Conservation (phyloP, 306 rosid species). For the Parietaria judaica region DNA sequence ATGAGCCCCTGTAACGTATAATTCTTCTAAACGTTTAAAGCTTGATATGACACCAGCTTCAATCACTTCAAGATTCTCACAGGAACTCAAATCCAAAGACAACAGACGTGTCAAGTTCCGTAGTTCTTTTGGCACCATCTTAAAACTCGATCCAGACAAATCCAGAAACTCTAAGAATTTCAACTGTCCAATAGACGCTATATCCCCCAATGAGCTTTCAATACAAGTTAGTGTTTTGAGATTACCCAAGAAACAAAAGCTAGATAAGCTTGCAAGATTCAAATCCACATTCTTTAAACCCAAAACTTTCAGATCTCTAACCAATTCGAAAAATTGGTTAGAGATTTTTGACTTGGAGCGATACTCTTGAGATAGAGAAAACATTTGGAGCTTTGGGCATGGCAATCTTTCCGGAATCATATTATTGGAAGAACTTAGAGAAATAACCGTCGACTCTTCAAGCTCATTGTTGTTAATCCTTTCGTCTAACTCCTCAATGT, state of each 20-base stretch:
- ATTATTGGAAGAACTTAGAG: background rate
- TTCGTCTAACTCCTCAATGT: background rate
- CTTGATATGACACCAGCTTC: background rate
- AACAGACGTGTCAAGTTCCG: background rate
- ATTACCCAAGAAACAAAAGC: background rate
- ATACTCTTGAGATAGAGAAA: too few relatives aligned
- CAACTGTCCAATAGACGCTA: background rate
- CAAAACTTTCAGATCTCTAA: background rate
- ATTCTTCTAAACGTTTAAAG: background rate
- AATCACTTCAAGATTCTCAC: accelerated
- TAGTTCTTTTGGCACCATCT: background rate
- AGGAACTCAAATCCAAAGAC: background rate
- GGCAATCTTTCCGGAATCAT: background rate
- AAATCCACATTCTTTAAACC: background rate
- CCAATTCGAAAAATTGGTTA: background rate
- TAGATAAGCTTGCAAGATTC: background rate
- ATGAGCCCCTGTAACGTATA: background rate
- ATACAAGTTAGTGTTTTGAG: background rate
- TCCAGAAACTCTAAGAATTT: background rate
- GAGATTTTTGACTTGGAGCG: too few relatives aligned
- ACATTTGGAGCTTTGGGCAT: background rate
- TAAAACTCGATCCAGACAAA: accelerated
- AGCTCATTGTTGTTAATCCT: background rate
- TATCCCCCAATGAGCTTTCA: background rate
- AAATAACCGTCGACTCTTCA: background rate